Conservation (phyloP, 2,329 filamentous ascomycete genomes). For the Pestalotiopsis sp. region DNA sequence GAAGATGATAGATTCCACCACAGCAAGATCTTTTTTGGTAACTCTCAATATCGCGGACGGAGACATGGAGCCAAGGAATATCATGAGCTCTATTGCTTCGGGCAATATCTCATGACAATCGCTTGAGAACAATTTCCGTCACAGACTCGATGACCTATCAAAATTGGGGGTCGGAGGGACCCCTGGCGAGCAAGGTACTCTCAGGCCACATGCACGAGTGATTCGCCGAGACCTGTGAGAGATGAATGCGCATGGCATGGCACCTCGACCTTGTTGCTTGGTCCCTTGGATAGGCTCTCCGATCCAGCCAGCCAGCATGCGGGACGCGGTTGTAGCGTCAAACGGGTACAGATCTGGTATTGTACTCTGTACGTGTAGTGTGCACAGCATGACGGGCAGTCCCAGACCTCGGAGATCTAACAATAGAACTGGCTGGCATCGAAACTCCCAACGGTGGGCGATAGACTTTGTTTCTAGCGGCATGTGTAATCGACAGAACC, state of each 20-base stretch:
- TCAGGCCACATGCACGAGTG: neutral
- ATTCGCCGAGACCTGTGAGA: neutral
- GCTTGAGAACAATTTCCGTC: slow-evolving; percentile 1
- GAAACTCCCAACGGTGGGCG: neutral
- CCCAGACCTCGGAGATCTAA: neutral
- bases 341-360: neutral
- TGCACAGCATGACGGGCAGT: neutral
- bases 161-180: neutral
- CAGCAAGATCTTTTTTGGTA: neutral
- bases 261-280: neutral
- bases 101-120: slow-evolving; percentile 7
- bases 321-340: neutral
- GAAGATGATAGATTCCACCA: neutral
- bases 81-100: neutral
- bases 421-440: neutral
- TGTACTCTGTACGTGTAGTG: no score
- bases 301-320: neutral
- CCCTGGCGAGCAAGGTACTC: slow-evolving; percentile 3
- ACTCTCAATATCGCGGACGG: neutral
- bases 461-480: neutral
- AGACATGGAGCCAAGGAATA: neutral
- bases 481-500: neutral
- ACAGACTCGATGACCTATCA: neutral
- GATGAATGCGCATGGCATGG: neutral
- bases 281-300: no score